These are phyloP conservation scores for Aspergillus udagawae DNA, from an alignment of 2,329 filamentous ascomycete species.

Conservation along the genomic window DNA sequence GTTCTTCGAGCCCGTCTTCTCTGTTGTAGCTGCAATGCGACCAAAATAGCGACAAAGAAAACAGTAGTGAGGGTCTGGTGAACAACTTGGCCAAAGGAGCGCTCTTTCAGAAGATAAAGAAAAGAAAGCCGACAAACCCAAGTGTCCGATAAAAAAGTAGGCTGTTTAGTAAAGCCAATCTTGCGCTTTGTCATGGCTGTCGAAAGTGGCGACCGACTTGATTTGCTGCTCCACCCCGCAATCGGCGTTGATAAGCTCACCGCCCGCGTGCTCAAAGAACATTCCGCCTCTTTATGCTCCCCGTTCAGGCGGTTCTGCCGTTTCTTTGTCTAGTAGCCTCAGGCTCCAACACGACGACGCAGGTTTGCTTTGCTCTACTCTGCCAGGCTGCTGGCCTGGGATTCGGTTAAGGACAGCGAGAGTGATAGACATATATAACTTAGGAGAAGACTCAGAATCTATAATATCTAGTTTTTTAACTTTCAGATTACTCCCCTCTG, in stretches of 20 bases:
- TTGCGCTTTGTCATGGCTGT: not conserved
- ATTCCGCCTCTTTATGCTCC: not conserved
- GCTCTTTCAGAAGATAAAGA: not conserved
- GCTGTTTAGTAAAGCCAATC: not conserved
- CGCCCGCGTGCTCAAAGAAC: slow-evolving; percentile 12
- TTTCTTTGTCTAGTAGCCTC: not conserved
- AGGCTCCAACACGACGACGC: not conserved
- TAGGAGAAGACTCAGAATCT: not conserved
- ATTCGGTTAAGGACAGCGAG: too few species aligned
- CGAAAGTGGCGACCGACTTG: not conserved
- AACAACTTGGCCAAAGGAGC: not conserved
- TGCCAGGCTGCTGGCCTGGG: not conserved
- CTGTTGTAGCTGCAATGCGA: not conserved
- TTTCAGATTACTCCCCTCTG: not conserved
- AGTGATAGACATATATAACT: not conserved
- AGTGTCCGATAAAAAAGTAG: not conserved
- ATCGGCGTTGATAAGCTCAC: slow-evolving; percentile 28
- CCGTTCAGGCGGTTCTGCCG: not conserved
- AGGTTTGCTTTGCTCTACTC: not conserved
- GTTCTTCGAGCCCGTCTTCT: not conserved
- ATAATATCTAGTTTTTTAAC: not conserved
- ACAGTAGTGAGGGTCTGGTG: not conserved
- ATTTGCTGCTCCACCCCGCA: slow-evolving; percentile 6
- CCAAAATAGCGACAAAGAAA: not conserved
- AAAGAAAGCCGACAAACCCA: not conserved